Conservation (phyloP, 495 filamentous ascomycete genomes). For the Hypomontagnella submonticulosa region DNA sequence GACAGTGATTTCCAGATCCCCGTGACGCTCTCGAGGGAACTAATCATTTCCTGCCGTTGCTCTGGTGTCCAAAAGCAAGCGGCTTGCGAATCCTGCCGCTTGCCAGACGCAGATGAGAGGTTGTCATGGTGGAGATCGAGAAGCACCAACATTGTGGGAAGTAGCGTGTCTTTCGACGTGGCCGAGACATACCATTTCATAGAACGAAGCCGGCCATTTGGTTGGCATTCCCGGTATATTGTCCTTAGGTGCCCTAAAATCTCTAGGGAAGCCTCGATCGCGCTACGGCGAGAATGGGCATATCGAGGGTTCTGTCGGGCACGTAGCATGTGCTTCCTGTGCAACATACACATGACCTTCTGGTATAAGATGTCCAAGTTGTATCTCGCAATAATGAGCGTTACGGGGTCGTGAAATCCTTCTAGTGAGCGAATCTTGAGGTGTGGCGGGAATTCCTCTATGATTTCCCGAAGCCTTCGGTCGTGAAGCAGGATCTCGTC, state of each 20-base stretch:
- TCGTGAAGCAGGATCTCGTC: slow-evolving; percentile 85
- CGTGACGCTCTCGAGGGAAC: slow-evolving; percentile 73
- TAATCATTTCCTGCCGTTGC: slow-evolving; percentile 79
- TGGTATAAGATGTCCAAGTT: slow-evolving; percentile 84
- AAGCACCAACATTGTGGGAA: slow-evolving; percentile 89
- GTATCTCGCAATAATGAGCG: slow-evolving; percentile 83
- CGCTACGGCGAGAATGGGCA: slow-evolving; percentile 80
- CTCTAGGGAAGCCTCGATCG: slow-evolving; percentile 81
- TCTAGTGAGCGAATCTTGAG: slow-evolving; percentile 75
- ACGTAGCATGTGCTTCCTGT: slow-evolving; percentile 81
- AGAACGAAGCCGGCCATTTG: slow-evolving; percentile 74
- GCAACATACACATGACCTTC: slow-evolving; percentile 83
- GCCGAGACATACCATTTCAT: slow-evolving; percentile 80
- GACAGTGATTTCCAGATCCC: slow-evolving; percentile 81
- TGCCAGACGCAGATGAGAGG: slow-evolving; percentile 46
- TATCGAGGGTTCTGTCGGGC: slow-evolving; percentile 78
- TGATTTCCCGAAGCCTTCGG: slow-evolving; percentile 73
- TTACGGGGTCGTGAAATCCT: slow-evolving; percentile 78
- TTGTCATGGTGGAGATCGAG: slow-evolving; percentile 74
- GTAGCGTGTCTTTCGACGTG: slow-evolving; percentile 85
- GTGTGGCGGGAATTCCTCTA: slow-evolving; percentile 73
- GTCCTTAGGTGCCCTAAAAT: slow-evolving; percentile 79
- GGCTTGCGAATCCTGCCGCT: slow-evolving; percentile 57
- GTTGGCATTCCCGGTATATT: slow-evolving; percentile 78
- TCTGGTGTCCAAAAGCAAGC: slow-evolving; percentile 75